A percentile compares a stretch with the other conserved stretches of the same genome.
phyloP scores from a whole-genome alignment of 139 green algal species.

The Tetraselmis striata region DNA sequence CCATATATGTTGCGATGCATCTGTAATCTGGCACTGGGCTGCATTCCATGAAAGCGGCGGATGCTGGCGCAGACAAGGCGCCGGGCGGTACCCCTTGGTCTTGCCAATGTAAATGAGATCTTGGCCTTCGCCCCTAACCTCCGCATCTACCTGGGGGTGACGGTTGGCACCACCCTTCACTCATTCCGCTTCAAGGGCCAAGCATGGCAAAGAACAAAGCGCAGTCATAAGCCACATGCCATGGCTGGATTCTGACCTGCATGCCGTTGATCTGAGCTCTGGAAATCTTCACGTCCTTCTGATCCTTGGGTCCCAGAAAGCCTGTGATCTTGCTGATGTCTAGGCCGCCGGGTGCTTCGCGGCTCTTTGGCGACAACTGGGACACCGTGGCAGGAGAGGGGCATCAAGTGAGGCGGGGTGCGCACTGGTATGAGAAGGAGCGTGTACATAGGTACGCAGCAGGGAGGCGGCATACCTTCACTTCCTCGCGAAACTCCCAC shows the following conservation, averaged over 20 bases:
- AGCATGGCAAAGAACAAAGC: too few relatives aligned
- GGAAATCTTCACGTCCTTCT: neutral
- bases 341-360: neutral
- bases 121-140: neutral
- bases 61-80: too few relatives aligned
- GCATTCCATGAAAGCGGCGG: too few relatives aligned
- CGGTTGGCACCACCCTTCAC: neutral
- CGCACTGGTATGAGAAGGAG: too few relatives aligned
- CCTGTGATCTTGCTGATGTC: neutral
- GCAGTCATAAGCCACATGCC: too few relatives aligned
- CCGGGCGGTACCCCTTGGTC: neutral
- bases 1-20: too few relatives aligned
- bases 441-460: too few relatives aligned
- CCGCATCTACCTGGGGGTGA: neutral
- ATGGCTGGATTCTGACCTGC: too few relatives aligned
- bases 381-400: too few relatives aligned
- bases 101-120: constrained; percentile 10
- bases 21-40: too few relatives aligned
- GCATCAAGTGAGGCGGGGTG: too few relatives aligned
- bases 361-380: neutral
- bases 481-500: constrained; percentile 39
- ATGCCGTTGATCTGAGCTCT: neutral
- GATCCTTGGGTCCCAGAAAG: neutral
- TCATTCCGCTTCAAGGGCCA: too few relatives aligned
- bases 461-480: constrained; percentile 21